Evolutionary conservation across 2,329 filamentous ascomycete species (phyloP).

Genomic region (Thielaviopsis euricoi): DNA sequence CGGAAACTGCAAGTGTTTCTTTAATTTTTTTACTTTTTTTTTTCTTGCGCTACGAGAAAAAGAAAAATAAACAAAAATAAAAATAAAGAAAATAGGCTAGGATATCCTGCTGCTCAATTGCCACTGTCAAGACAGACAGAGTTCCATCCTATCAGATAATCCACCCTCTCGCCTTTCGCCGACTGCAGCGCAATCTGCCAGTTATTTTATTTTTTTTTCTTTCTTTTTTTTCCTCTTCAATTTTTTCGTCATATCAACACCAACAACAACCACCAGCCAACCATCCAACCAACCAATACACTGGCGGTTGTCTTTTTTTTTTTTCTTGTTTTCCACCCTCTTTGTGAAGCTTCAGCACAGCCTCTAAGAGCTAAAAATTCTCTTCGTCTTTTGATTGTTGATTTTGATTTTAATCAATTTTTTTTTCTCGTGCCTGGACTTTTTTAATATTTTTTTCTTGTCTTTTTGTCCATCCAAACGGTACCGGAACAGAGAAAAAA

Average conservation of each 20-base stretch:
- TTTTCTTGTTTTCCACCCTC: not conserved
- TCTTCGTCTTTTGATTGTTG: not conserved
- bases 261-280: not conserved
- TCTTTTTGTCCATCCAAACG: not conserved
- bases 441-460: slow-evolving; percentile 4
- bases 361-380: not conserved
- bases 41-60: not conserved
- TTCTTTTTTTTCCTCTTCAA: slow-evolving; percentile 1
- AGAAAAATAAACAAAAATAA: slow-evolving; percentile 12
- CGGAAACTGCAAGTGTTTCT: not conserved
- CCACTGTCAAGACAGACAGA: not conserved
- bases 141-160: not conserved
- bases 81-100: slow-evolving; percentile 16
- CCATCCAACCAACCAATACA: not conserved
- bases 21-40: not conserved
- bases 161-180: too few species aligned
- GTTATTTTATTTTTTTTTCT: not conserved
- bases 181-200: not conserved
- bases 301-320: not conserved
- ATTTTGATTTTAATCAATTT: not conserved
- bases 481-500: slow-evolving; percentile 1
- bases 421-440: slow-evolving; percentile 3
- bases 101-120: slow-evolving; percentile 14
- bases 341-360: not conserved
- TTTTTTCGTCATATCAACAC: not conserved